Conservation (phyloP, 805 yeast genomes). For the Ogataea thermomethanolica region DNA sequence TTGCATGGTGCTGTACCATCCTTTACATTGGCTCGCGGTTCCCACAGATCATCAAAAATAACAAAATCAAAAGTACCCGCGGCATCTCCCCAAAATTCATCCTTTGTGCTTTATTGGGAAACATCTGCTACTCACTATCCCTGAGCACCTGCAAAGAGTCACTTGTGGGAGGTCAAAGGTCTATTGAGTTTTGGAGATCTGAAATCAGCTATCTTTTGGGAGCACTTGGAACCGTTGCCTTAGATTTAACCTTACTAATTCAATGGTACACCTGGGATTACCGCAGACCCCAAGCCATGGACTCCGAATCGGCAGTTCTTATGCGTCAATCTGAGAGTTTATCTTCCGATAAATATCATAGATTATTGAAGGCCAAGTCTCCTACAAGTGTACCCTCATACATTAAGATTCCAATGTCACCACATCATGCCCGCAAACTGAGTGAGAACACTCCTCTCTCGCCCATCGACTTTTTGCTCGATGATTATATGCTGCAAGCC, state of each 20-base stretch:
- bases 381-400: constrained; percentile 17
- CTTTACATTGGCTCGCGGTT: constrained; percentile 48
- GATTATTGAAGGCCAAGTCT: constrained; percentile 5
- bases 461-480: constrained; percentile 35
- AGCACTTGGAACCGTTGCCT: constrained; percentile 48
- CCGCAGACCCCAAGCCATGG: constrained; percentile 1
- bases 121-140: constrained; percentile 47
- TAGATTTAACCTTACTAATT: constrained; percentile 42
- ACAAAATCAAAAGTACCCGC: constrained; percentile 42
- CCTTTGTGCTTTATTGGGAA: constrained; percentile 48
- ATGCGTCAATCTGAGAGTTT: constrained; percentile 3
- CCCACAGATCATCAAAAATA: constrained; percentile 50
- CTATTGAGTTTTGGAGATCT: constrained; percentile 38
- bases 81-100: constrained; percentile 51
- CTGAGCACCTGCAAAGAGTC: constrained; percentile 42
- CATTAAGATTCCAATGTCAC: constrained; percentile 28
- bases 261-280: constrained; percentile 39
- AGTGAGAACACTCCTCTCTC: constrained; percentile 35
- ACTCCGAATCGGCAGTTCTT: neutral
- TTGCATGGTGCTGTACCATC: constrained; percentile 52
- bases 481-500: constrained; percentile 22
- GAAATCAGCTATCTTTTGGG: constrained; percentile 45
- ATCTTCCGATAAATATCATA: constrained; percentile 4
- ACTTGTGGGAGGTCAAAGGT: constrained; percentile 32
- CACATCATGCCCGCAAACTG: constrained; percentile 30